Percentiles rank a stretch among this genome's conserved stretches.
Evolutionary conservation across 768 basidiomycete species (phyloP).

Genomic region (Rhizopogon salebrosus): DNA sequence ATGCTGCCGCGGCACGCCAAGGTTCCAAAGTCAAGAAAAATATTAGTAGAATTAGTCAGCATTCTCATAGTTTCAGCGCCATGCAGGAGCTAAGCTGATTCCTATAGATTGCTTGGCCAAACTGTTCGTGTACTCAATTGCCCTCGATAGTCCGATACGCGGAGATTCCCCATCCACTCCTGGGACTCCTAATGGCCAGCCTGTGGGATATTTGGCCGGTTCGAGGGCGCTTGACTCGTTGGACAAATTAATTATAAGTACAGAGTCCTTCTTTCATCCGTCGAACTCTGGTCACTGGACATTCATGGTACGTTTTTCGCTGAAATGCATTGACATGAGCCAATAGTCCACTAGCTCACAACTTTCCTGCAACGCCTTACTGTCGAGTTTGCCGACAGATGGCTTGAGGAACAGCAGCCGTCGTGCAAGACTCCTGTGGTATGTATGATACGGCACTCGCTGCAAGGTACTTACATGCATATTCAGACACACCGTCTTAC

Average conservation of each 20-base stretch:
- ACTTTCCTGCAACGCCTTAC: slow-evolving; percentile 77
- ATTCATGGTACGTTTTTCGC: slow-evolving; percentile 14
- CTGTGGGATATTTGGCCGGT: slow-evolving; percentile 66
- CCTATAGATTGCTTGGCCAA: slow-evolving; percentile 69
- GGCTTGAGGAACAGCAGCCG: slow-evolving; percentile 70
- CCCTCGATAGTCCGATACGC: slow-evolving; percentile 67
- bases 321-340: background rate
- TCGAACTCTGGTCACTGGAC: slow-evolving; percentile 90
- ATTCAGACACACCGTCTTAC: slow-evolving; percentile 72
- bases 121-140: slow-evolving; percentile 85
- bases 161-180: slow-evolving; percentile 39
- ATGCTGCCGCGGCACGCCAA: slow-evolving; percentile 50
- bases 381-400: slow-evolving; percentile 75
- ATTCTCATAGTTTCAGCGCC: background rate
- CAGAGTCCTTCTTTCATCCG: slow-evolving; percentile 94
- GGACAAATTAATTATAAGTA: slow-evolving; percentile 83
- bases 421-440: slow-evolving; percentile 78
- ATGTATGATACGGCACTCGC: slow-evolving; percentile 4
- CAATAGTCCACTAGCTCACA: slow-evolving; percentile 45
- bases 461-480: slow-evolving; percentile 1
- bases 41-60: slow-evolving; percentile 55
- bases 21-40: slow-evolving; percentile 64
- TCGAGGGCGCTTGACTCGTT: slow-evolving; percentile 85
- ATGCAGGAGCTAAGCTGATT: background rate
- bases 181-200: slow-evolving; percentile 38